Evolutionary conservation across 805 yeast species (phyloP), one percentile per base, ranked within the genome.

Genomic region (Starmerella asiatica): DNA sequence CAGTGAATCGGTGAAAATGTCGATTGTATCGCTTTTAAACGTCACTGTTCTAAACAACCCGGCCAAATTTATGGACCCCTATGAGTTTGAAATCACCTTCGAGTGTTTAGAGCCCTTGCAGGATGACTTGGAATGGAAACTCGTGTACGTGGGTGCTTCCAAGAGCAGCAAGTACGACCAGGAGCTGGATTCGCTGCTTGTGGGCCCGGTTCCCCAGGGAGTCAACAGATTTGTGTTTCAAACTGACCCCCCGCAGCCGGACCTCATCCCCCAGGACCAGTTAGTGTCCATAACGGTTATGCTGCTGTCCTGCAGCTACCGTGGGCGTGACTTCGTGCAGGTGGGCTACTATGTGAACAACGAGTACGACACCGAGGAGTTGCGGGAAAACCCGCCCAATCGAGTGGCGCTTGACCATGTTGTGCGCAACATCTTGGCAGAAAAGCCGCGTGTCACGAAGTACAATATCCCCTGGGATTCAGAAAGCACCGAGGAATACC

Each of bases 191-290:
- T 85, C 96, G 1, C 76, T 91, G 29, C 64, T 91, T n/a, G 99
- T 91, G 3, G 99, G 99, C 0, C 99, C 99, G 0, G 94, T 91
- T 2, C 99, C 98, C 0, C 94, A 91, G 2, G 99, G 99, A 1
- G 76, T 88, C 30, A 91, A 91, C 57, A 85, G 88, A 60, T 91
- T 91, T 54, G 70, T 86, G 9, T 80, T 91, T 58, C 75, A 82
- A 16, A 96, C 97, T 0, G 97, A 93, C 54, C 94, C 99, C 0
- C 99, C 99, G 1, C 76, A 88, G 1, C 93, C 96, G 0, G 97
- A 88, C 51, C 62, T 86, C 50, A 91, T 91, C 49, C 99, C 99
- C 0, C 95, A 95, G 3, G 78, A 84, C 49, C 98, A 91, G 58
- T 69, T 91, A 47, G 96, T 91, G 12, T 76, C 88, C 45, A 97